A percentile compares a stretch with the other conserved stretches of the same genome.
Evolutionary conservation across 2,329 filamentous ascomycete genomes (phyloP).

Genomic region (Colletotrichum australisinense): DNA sequence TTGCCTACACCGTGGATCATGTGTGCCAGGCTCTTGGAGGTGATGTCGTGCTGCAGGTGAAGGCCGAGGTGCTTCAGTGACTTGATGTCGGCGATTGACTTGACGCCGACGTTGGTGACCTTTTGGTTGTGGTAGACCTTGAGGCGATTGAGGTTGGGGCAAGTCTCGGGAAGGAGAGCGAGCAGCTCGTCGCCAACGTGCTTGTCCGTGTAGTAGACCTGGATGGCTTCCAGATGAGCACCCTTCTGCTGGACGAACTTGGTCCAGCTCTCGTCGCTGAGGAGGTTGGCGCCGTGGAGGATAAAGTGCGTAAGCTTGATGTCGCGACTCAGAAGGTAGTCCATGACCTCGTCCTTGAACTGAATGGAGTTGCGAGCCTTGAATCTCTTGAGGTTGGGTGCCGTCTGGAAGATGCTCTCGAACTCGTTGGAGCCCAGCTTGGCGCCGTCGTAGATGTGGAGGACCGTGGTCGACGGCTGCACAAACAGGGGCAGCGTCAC

Average conservation of each 20-base stretch:
- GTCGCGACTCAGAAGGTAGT: conserved; percentile 81
- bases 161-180: conserved; percentile 69
- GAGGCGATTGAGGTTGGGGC: conserved; percentile 76
- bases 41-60: conserved; percentile 69
- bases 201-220: conserved; percentile 86
- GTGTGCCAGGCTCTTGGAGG: conserved; percentile 67
- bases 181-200: conserved; percentile 82
- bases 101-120: conserved; percentile 74
- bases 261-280: conserved; percentile 82
- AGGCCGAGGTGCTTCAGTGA: conserved; percentile 81
- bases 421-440: conserved; percentile 82
- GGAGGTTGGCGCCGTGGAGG: conserved; percentile 85
- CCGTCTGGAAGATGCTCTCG: conserved; percentile 81
- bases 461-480: conserved; percentile 59
- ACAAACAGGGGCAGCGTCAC: conserved; percentile 68
- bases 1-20: conserved; percentile 73
- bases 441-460: conserved; percentile 69
- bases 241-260: conserved; percentile 76
- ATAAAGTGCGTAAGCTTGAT: conserved; percentile 78
- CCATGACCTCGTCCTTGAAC: conserved; percentile 86
- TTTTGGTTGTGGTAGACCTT: conserved; percentile 87
- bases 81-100: conserved; percentile 70
- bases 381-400: conserved; percentile 75
- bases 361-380: conserved; percentile 89
- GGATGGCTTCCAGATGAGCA: conserved; percentile 71